phyloP scores from a whole-genome alignment of 306 rosid species.

The Cyclanthera cordifolia region DNA sequence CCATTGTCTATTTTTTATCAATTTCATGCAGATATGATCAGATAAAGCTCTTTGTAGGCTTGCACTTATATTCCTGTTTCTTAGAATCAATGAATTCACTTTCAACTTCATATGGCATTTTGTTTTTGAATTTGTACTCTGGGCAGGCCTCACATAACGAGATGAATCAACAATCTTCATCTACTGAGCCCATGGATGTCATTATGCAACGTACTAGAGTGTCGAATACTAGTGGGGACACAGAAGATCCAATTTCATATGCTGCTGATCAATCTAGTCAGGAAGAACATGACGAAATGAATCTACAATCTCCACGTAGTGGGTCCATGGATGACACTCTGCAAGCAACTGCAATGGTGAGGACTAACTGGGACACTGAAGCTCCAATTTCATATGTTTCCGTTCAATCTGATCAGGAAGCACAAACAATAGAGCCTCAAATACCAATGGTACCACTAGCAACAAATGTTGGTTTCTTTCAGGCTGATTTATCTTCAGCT shows the following conservation, averaged over 20 bases:
- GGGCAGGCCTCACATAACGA: slow-evolving; percentile 22
- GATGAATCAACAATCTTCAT: slow-evolving; percentile 9
- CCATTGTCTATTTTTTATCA: neutral
- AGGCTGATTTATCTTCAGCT: slow-evolving; percentile 6
- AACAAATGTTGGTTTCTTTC: slow-evolving; percentile 18
- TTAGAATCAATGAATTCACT: neutral
- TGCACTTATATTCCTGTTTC: neutral
- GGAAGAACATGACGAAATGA: slow-evolving; percentile 20
- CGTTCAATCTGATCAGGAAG: slow-evolving; percentile 18
- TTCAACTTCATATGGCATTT: neutral
- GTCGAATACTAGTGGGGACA: slow-evolving; percentile 13
- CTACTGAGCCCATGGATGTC: slow-evolving; percentile 14
- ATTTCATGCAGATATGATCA: neutral
- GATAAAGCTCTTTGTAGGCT: neutral
- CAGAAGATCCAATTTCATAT: slow-evolving; percentile 11
- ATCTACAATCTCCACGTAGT: slow-evolving; percentile 10
- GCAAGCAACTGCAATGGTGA: slow-evolving; percentile 18
- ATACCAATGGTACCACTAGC: slow-evolving; percentile 22
- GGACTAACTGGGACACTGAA: slow-evolving; percentile 13
- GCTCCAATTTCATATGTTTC: slow-evolving; percentile 3
- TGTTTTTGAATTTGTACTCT: neutral
- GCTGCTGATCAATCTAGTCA: slow-evolving; percentile 13
- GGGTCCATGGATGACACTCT: slow-evolving; percentile 16
- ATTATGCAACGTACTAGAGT: slow-evolving; percentile 14
- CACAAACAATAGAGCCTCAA: slow-evolving; percentile 21